Base-by-base conservation (phyloP, 108 stramenopile species). In the Aurantiochytrium sp. region DNA sequence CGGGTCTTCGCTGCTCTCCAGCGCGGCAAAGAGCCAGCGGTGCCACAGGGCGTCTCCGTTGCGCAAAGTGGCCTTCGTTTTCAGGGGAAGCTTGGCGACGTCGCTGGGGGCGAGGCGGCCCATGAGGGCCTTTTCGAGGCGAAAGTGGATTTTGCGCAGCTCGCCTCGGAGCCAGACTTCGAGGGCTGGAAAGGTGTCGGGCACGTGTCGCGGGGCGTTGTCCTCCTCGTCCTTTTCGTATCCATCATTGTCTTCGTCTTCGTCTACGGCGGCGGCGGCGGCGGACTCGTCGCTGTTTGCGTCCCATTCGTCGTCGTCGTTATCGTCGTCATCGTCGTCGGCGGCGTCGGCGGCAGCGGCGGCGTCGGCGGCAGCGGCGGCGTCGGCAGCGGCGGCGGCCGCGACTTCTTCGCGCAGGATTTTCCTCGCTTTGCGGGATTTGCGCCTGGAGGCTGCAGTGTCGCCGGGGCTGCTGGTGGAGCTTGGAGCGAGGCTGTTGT, bases 21-120 rank as follows among this genome's bases (percentile, higher is more conserved):
- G 45, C 6, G 73, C 73, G 45, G 24, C n/a, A 1, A 81, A 81
- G 39, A 81, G 36, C 73, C 73, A 81, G 24, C 45, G 39, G 19
- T 81, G 42, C 42, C 39, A 81, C 15, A 81, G n/a, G 39, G 73
- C 73, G 30, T 81, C 73, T 48, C 73, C 73, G 30, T 81, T 81
- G 3, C 73, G 73, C n/a, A 81, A 24, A 37, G 73, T 81, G 12
- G 39, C 1, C 24, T 41, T 48, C 0, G 73, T 81, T 41, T 48
- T 6, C n/a, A 81, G 73, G 24, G 73, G 42, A 6, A 81, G 45
- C 45, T 4, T 41, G 6, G 39, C n/a, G 45, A 41, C 1, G 42
- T 48, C 73, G n/a, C 8, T 15, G 39, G 39, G 27, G 32, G 12
- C 39, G 45, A 81, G 73, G 27, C 39, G n/a, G 17, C 6, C 3